phyloP scores from a whole-genome alignment of 352 stramenopile species.

The Pythium brachiatum region DNA sequence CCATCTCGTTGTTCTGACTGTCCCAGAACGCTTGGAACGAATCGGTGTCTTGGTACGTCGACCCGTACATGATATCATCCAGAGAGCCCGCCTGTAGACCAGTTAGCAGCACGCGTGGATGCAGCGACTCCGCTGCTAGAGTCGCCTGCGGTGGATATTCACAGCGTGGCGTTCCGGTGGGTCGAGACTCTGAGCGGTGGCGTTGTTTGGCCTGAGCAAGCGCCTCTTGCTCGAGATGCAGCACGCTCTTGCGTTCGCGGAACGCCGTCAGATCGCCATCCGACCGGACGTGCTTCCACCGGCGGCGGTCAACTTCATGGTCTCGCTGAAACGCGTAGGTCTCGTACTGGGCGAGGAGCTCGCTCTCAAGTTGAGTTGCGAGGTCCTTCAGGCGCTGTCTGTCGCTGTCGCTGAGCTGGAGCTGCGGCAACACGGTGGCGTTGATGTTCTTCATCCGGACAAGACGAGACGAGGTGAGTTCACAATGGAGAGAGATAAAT shows the following conservation, averaged over 20 bases:
- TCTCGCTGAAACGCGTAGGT: background rate
- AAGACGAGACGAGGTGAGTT: background rate
- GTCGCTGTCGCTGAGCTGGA: background rate
- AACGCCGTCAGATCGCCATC: background rate
- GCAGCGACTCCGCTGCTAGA: slow-evolving; percentile 1
- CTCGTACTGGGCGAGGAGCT: background rate
- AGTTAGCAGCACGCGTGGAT: slow-evolving; percentile 31
- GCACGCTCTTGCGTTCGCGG: background rate
- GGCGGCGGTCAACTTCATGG: background rate
- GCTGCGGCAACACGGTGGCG: background rate
- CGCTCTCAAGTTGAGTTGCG: background rate
- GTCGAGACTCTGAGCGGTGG: background rate
- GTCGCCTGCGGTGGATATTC: slow-evolving; percentile 4
- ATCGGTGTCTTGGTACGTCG: slow-evolving; percentile 34
- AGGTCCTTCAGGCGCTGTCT: background rate
- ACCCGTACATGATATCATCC: slow-evolving; percentile 54
- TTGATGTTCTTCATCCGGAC: background rate
- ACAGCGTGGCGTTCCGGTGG: background rate
- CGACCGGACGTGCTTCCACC: background rate
- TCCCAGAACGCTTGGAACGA: slow-evolving; percentile 33
- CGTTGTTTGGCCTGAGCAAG: background rate
- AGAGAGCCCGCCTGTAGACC: slow-evolving; percentile 39
- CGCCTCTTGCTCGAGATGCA: slow-evolving; percentile 1
- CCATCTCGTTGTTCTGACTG: slow-evolving; percentile 38
- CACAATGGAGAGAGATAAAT: background rate